Percentiles rank a stretch among this genome's conserved stretches.
phyloP scores from a whole-genome alignment of 2,329 filamentous ascomycete genomes.

The Colletotrichum sp. region DNA sequence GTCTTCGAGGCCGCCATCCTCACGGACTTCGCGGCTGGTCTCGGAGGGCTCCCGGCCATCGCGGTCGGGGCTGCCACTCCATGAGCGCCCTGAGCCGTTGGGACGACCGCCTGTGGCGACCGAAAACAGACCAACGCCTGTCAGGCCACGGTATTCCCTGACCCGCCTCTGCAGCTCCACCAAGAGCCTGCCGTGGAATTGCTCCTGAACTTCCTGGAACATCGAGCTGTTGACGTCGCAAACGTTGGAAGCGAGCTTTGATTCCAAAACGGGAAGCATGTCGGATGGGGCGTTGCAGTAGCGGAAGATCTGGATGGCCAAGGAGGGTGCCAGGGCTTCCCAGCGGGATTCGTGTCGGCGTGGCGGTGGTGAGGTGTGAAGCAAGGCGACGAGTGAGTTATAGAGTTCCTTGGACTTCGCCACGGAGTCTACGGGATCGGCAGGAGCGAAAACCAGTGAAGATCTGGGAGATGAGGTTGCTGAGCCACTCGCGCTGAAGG shows the following conservation, averaged over 20 bases:
- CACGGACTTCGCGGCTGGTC: slow-evolving; percentile 46
- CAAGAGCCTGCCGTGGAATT: slow-evolving; percentile 55
- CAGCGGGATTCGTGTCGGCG: slow-evolving; percentile 52
- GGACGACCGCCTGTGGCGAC: slow-evolving; percentile 58
- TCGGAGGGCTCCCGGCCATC: slow-evolving; percentile 31
- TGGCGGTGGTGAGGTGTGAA: slow-evolving; percentile 54
- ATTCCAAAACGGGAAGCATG: slow-evolving; percentile 53
- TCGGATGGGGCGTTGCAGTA: slow-evolving; percentile 55
- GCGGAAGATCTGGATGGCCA: slow-evolving; percentile 65
- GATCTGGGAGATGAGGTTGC: slow-evolving; percentile 58
- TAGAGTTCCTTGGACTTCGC: slow-evolving; percentile 54
- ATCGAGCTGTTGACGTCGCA: slow-evolving; percentile 46
- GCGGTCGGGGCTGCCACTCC: slow-evolving; percentile 33
- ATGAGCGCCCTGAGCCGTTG: slow-evolving; percentile 39
- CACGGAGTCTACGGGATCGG: slow-evolving; percentile 44
- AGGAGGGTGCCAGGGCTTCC: slow-evolving; percentile 56
- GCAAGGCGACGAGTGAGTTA: slow-evolving; percentile 57
- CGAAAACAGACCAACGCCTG: slow-evolving; percentile 59
- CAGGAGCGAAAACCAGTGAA: slow-evolving; percentile 42
- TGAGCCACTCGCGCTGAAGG: slow-evolving; percentile 55
- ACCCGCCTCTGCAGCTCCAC: slow-evolving; percentile 54
- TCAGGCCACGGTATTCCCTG: slow-evolving; percentile 56
- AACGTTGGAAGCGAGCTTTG: slow-evolving; percentile 51
- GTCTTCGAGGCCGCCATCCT: slow-evolving; percentile 64
- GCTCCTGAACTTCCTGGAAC: slow-evolving; percentile 54